phyloP scores from a whole-genome alignment of 1,284 basidiomycete species.

The Grifola frondosa region DNA sequence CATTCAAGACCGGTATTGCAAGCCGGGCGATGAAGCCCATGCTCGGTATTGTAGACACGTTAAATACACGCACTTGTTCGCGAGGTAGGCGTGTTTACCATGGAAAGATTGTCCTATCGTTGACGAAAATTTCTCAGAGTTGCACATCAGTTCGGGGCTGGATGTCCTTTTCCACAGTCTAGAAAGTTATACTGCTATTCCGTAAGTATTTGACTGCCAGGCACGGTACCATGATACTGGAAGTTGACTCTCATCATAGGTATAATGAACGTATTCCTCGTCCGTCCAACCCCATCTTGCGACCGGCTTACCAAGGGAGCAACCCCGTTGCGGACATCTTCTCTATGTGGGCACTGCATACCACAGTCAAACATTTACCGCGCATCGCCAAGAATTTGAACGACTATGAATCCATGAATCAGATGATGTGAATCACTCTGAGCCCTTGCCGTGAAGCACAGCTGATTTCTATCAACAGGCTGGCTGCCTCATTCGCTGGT shows the following conservation, averaged over 20 bases:
- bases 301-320: constrained; percentile 94
- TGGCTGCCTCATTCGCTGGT: constrained; percentile 90
- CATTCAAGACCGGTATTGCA: constrained; percentile 97
- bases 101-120: background rate
- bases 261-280: constrained; percentile 89
- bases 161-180: constrained; percentile 95
- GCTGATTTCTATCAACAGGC: constrained; percentile 37
- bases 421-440: constrained; percentile 76
- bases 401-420: constrained; percentile 82
- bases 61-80: constrained; percentile 66
- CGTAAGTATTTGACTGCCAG: constrained; percentile 45
- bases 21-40: constrained; percentile 88
- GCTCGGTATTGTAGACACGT: constrained; percentile 80
- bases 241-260: constrained; percentile 34
- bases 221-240: background rate
- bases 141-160: constrained; percentile 90
- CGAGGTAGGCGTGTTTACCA: constrained; percentile 24
- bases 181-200: constrained; percentile 91
- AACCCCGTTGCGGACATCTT: constrained; percentile 98
- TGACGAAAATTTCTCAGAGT: constrained; percentile 48
- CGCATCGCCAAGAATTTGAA: constrained; percentile 79
- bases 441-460: background rate
- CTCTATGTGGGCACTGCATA: constrained; percentile 90
- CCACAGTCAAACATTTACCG: constrained; percentile 89
- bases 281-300: constrained; percentile 85